Base-by-base conservation (phyloP, 768 basidiomycete genomes). In the Tulasnella sp. region DNA sequence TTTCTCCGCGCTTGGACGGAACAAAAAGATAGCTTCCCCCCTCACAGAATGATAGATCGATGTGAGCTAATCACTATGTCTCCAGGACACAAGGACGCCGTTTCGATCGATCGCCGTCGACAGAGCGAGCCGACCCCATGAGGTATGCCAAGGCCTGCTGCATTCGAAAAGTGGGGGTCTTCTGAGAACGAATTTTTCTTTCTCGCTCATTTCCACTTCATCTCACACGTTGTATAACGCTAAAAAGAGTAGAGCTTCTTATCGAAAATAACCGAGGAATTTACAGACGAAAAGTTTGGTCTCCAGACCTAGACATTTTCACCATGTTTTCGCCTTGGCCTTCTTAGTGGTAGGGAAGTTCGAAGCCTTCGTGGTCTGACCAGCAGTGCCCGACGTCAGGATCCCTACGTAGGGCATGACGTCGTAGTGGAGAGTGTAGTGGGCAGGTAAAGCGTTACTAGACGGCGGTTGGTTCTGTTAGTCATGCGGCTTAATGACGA, bases 341-440 rank as follows among this genome's bases (percentile, higher is more conserved):
- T 59, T 59, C 67, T 67, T 67, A 32, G 59, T 22, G 22, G 8
- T 67, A 14, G 67, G 67, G 67, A 67, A 67, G 0, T 44, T 67
- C 36, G 41, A n/a, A 29, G 67, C n/a, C 22, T 37, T 41, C 9
- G 39, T 44, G n/a, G 39, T 67, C 69, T 35, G 41, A 29, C 69
- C 71, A 7, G 37, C 71, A 14, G 62, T 72, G 19, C 74, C 74
- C 14, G 62, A 90, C 2, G 86, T 88, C 64, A 95, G 84, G 59
- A 88, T 76, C 22, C 94, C 94, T 22, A 95, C 91, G 77, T 90
- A 89, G 7, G 94, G 94, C 92, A 95, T 95, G 37, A 94, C 78
- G 77, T 95, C 94, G 81, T 95, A 96, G 77, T 90, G 91, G 34
- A 96, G 84, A 0, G 85, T 82, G 78, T 91, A 95, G 73, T 86